A percentile compares a stretch with the other conserved stretches of the same genome.
phyloP scores from a whole-genome alignment of 805 yeast genomes.

The Kazachstania martiniae region DNA sequence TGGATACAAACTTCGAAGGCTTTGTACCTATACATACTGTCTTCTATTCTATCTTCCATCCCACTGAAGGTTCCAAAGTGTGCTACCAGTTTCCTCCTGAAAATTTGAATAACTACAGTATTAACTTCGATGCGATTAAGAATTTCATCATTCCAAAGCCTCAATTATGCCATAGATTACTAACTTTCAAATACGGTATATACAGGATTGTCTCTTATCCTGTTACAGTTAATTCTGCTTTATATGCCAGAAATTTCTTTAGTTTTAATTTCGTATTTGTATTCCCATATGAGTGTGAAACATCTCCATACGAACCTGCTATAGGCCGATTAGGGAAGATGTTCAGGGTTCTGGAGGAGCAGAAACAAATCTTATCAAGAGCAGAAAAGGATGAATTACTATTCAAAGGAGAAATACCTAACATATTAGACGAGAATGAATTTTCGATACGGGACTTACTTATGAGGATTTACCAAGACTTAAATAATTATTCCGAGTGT shows the following conservation, averaged over 20 bases:
- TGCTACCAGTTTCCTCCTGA: conserved; percentile 84
- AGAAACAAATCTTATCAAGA: conserved; percentile 60
- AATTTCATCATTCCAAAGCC: conserved; percentile 93
- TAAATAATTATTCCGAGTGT: conserved; percentile 93
- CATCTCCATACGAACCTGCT: conserved; percentile 79
- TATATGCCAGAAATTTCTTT: conserved; percentile 84
- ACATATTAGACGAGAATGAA: conserved; percentile 10
- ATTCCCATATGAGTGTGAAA: conserved; percentile 69
- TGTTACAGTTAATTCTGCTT: conserved; percentile 60
- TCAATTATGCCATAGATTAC: conserved; percentile 70
- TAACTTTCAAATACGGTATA: conserved; percentile 60
- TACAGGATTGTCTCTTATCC: conserved; percentile 81
- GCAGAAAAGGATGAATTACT: conserved; percentile 32
- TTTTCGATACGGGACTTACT: conserved; percentile 62
- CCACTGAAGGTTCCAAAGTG: conserved; percentile 90
- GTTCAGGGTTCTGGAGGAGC: conserved; percentile 88
- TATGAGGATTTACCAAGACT: conserved; percentile 86
- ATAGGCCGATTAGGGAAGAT: conserved; percentile 75
- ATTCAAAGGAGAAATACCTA: conserved; percentile 9
- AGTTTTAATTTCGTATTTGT: conserved; percentile 90
- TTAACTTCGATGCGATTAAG: conserved; percentile 75
- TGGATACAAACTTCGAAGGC: conserved; percentile 37
- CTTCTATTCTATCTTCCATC: conserved; percentile 88
- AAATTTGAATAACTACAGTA: conserved; percentile 29
- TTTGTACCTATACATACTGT: conserved; percentile 83